A percentile compares a stretch with the other conserved stretches of the same genome.
These are phyloP conservation scores for Dichotomocladium elegans DNA, from an alignment of 371 early-diverging fungal genomes.

Conservation along the genomic window DNA sequence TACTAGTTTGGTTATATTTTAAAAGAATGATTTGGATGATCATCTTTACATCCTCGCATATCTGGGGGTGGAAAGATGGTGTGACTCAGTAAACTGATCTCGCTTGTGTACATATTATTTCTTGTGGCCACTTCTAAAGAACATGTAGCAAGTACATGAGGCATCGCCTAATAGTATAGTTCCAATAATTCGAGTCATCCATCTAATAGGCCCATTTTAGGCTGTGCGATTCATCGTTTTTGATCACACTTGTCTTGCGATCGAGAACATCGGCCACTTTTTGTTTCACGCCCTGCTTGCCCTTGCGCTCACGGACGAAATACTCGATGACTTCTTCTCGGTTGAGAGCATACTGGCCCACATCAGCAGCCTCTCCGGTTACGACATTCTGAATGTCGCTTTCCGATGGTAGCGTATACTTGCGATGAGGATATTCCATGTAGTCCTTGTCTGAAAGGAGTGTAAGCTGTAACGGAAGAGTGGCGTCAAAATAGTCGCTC, in stretches of 20 bases:
- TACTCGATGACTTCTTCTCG: conserved; percentile 67
- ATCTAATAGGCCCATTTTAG: conserved; percentile 51
- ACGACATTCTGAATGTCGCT: conserved; percentile 69
- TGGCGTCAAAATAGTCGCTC: conserved; percentile 53
- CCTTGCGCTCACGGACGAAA: conserved; percentile 54
- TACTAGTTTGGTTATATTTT: too few relatives aligned
- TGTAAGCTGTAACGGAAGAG: conserved; percentile 24
- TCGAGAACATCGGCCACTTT: conserved; percentile 69
- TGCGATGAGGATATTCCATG: conserved; percentile 69
- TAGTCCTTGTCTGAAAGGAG: conserved; percentile 34
- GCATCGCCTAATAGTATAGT: too few relatives aligned
- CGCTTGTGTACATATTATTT: too few relatives aligned
- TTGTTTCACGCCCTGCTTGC: conserved; percentile 70
- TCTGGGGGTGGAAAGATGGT: too few relatives aligned
- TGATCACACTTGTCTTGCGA: conserved; percentile 50
- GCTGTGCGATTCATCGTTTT: conserved; percentile 26
- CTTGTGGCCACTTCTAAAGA: too few relatives aligned
- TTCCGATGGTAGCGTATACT: conserved; percentile 81
- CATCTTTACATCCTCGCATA: too few relatives aligned
- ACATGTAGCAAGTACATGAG: too few relatives aligned
- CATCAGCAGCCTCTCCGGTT: conserved; percentile 61
- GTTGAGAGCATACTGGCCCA: conserved; percentile 53
- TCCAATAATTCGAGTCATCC: too few relatives aligned
- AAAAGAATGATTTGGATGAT: too few relatives aligned
- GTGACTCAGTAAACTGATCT: too few relatives aligned